Percentiles rank a stretch among this genome's conserved stretches.
These are phyloP conservation scores for Fusarium sp. DNA, from an alignment of 2,329 filamentous ascomycete species.

Conservation along the genomic window DNA sequence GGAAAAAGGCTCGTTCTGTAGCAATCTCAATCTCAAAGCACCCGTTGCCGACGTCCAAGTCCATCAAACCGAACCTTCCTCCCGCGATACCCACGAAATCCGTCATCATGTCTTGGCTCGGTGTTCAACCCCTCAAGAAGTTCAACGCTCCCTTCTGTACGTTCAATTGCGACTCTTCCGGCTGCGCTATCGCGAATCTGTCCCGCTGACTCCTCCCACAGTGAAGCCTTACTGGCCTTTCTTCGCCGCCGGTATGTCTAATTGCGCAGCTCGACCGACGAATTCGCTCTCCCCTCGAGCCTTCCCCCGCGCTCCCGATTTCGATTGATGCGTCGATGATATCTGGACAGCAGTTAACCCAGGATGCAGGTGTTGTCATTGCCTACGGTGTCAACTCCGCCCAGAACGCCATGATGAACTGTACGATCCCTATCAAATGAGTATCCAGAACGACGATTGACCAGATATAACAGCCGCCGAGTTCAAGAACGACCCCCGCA, in stretches of 20 bases:
- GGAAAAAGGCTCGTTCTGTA: conserved; percentile 57
- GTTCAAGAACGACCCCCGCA: conserved; percentile 97
- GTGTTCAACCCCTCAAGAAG: conserved; percentile 76
- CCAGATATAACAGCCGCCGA: conserved; percentile 75
- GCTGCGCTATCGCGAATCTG: conserved; percentile 29
- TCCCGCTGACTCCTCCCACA: conserved; percentile 58
- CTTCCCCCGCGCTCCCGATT: conserved; percentile 11
- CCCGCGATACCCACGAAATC: conserved; percentile 53
- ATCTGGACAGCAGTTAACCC: conserved; percentile 43
- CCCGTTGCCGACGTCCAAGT: conserved; percentile 42
- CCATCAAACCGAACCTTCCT: conserved; percentile 52
- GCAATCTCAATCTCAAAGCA: conserved; percentile 50
- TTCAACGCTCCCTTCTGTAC: conserved; percentile 82
- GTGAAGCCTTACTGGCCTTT: conserved; percentile 93
- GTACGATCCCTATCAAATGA: conserved; percentile 60
- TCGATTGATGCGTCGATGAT: conserved; percentile 38
- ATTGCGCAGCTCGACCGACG: conserved; percentile 33
- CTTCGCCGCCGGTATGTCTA: conserved; percentile 87
- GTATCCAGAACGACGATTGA: conserved; percentile 42
- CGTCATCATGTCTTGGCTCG: conserved; percentile 79
- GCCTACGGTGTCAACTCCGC: conserved; percentile 91
- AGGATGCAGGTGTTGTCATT: conserved; percentile 77
- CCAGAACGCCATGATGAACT: conserved; percentile 79
- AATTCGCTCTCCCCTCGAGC: conserved; percentile 18
- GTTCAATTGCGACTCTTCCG: conserved; percentile 58